These are phyloP conservation scores for Endothia cerciana DNA, from an alignment of 2,329 filamentous ascomycete species.

Conservation along the genomic window DNA sequence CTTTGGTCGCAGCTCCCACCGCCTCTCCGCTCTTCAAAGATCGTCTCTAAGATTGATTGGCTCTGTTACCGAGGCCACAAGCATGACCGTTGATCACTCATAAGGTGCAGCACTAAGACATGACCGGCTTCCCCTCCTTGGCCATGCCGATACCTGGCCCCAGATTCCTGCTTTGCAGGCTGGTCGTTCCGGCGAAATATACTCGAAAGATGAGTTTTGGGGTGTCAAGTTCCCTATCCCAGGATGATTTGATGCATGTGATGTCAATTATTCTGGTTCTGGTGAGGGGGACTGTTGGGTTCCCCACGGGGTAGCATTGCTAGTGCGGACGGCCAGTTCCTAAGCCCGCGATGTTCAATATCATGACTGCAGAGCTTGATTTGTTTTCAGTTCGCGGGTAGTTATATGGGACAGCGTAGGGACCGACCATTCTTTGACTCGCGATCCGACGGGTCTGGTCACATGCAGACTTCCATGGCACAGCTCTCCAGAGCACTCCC, in stretches of 20 bases:
- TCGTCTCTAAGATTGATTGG: background rate
- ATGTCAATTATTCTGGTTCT: background rate
- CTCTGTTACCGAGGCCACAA: background rate
- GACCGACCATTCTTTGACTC: background rate
- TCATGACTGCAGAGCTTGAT: background rate
- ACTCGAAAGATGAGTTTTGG: background rate
- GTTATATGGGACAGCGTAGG: background rate
- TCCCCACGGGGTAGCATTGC: conserved; percentile 6
- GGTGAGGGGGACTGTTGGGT: conserved; percentile 4
- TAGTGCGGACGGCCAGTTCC: background rate
- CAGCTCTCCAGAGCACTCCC: background rate
- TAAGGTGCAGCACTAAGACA: background rate
- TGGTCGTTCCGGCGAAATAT: background rate
- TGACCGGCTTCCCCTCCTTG: conserved; percentile 2
- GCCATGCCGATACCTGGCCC: background rate
- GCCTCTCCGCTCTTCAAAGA: no score
- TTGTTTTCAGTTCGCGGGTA: background rate
- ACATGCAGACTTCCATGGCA: background rate
- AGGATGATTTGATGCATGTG: background rate
- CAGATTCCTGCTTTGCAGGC: background rate
- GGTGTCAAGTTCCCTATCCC: background rate
- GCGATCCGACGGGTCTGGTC: background rate
- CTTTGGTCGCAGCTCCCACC: background rate
- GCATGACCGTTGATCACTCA: background rate
- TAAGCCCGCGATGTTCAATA: background rate